Conservation (phyloP, 257 asterid species). For the Solanum microdontum region DNA sequence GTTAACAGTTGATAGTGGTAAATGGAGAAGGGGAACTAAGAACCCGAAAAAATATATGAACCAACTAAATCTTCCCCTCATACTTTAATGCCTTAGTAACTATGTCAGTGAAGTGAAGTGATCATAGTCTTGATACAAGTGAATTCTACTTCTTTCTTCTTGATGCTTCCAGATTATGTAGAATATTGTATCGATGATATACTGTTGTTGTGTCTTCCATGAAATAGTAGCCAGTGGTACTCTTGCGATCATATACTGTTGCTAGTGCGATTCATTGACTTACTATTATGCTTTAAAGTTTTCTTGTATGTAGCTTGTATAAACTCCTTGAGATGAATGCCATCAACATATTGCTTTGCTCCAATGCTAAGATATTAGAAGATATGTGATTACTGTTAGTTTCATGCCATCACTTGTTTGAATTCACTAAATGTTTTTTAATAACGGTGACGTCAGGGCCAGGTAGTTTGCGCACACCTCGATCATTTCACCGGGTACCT, state of each 20-base stretch:
- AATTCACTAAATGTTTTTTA: background rate
- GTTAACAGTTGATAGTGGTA: background rate
- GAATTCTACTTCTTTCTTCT: background rate
- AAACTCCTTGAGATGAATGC: background rate
- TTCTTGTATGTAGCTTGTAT: background rate
- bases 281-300: background rate
- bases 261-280: background rate
- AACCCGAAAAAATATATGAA: background rate
- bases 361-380: background rate
- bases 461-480: background rate
- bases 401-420: background rate
- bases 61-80: background rate
- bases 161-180: background rate
- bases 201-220: background rate
- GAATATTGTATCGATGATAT: background rate
- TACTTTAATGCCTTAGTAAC: background rate
- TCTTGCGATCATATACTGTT: background rate
- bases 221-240: background rate
- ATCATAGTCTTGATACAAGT: background rate
- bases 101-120: background rate
- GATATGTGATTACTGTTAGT: background rate
- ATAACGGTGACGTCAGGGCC: background rate
- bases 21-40: background rate
- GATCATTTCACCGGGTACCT: background rate
- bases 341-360: background rate